A percentile compares a stretch with the other conserved stretches of the same genome.
Evolutionary conservation across 73 alveolate genomes (phyloP).

Genomic region (Uronychia binucleata): DNA sequence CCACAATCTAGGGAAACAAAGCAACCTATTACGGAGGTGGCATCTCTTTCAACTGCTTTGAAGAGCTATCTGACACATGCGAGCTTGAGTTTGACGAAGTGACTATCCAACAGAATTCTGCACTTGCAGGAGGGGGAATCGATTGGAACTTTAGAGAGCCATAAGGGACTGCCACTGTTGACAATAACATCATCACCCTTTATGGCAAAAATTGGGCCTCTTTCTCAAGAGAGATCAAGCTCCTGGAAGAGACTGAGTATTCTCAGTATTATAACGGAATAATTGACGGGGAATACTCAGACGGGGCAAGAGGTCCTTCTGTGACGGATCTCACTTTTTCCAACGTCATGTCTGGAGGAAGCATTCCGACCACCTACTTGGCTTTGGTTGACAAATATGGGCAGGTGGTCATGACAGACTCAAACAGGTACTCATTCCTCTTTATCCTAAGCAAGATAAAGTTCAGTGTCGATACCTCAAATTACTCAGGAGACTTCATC

Average conservation of each 20-base stretch:
- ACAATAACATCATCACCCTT: conserved; percentile 24
- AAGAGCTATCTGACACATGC: conserved; percentile 45
- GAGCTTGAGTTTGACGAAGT: conserved; percentile 1
- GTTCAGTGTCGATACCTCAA: neutral
- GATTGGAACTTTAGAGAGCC: conserved; percentile 62
- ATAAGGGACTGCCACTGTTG: neutral
- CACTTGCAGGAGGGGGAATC: conserved; percentile 61
- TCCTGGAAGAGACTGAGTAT: conserved; percentile 39
- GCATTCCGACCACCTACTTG: conserved; percentile 52
- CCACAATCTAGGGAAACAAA: conserved; percentile 9
- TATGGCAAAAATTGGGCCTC: conserved; percentile 61
- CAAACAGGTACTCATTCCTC: conserved; percentile 15
- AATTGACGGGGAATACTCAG: neutral
- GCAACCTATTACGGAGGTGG: conserved; percentile 66
- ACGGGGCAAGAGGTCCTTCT: conserved; percentile 24
- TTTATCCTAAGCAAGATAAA: neutral
- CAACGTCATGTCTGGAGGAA: conserved; percentile 60
- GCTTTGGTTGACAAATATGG: conserved; percentile 65
- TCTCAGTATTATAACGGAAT: conserved; percentile 21
- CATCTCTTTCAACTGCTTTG: conserved; percentile 41
- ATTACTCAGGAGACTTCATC: conserved; percentile 18
- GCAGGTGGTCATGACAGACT: conserved; percentile 56
- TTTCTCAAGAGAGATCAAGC: conserved; percentile 52
- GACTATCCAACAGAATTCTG: conserved; percentile 8
- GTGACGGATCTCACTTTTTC: conserved; percentile 15